Base-by-base conservation (phyloP, 441 rosid genomes). In the Euphorbia schlechtendalii region DNA sequence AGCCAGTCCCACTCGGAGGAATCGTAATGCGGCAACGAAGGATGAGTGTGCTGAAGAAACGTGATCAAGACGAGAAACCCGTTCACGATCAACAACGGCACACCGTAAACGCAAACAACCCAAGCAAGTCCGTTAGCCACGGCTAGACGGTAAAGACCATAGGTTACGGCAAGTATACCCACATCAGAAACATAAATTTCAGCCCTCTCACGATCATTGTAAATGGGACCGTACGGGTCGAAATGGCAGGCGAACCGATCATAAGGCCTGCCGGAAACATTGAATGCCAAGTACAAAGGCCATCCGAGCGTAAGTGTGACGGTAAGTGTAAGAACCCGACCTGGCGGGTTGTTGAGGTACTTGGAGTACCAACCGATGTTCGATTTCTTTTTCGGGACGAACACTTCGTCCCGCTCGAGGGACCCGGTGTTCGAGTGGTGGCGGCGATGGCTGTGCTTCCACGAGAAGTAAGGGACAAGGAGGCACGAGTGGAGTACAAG, bases 391-490 rank as follows among this genome's bases (percentile, higher is more conserved):
- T 88, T 93, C 0, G 99, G 99, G 46, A 93, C 99, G 46, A 90
- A 93, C 25, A 93, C 97, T 73, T 93, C 99, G 52, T 93, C 99
- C 4, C 83, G 69, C 0, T 93, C 97, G 3, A 93, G 83, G 1
- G 99, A 93, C 0, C 92, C 97, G 0, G 97, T 90, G 72, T 93
- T 93, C 49, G 99, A 93, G 63, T 93, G 99, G 67, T 93, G 99
- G 56, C 99, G 99, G 3, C 96, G 89, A 48, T 93, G 99, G 69
- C 99, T 93, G 52, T 90, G 82, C 49, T 93, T 93, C 97, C 97
- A 93, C 1, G 99, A 93, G 73, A 93, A 93, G 84, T 85, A 93
- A 17, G 98, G 98, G 67, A 90, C 95, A 11, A 93, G 86, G 74
- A 93, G 90, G 65, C 58, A 71, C 0, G 97, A 93, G 61, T 93